These are phyloP conservation scores for Colletotrichum sp. DNA, from an alignment of 2,329 filamentous ascomycete species.

Conservation along the genomic window DNA sequence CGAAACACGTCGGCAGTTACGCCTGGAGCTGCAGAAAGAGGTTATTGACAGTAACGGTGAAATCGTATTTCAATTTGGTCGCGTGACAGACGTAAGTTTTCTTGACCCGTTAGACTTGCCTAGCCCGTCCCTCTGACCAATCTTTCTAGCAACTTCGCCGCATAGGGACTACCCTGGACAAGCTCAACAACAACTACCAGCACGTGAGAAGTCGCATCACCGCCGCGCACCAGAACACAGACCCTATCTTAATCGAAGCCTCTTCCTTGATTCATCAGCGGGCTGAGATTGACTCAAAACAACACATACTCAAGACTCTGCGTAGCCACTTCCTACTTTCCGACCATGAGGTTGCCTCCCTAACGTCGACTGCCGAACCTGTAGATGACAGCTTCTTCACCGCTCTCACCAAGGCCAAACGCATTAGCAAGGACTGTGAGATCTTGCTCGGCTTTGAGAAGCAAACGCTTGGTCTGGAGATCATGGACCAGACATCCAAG, in stretches of 20 bases:
- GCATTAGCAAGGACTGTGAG: slow-evolving; percentile 87
- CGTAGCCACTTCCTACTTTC: slow-evolving; percentile 83
- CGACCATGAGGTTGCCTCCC: slow-evolving; percentile 75
- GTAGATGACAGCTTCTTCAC: slow-evolving; percentile 87
- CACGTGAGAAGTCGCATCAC: slow-evolving; percentile 81
- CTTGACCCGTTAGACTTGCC: background rate
- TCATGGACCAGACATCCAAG: slow-evolving; percentile 90
- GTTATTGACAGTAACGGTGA: slow-evolving; percentile 92
- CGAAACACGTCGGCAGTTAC: slow-evolving; percentile 78
- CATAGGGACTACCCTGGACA: slow-evolving; percentile 79
- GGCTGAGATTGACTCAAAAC: slow-evolving; percentile 77
- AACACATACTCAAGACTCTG: slow-evolving; percentile 78
- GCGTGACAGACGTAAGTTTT: slow-evolving; percentile 78
- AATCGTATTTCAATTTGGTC: slow-evolving; percentile 86
- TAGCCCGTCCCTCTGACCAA: background rate
- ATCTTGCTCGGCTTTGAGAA: slow-evolving; percentile 88
- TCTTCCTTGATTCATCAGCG: slow-evolving; percentile 74
- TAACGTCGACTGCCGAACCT: slow-evolving; percentile 81
- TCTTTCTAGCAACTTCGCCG: slow-evolving; percentile 76
- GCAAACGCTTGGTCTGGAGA: slow-evolving; percentile 84
- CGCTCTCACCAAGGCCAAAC: slow-evolving; percentile 79
- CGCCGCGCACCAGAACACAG: slow-evolving; percentile 76
- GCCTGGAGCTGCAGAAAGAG: slow-evolving; percentile 86
- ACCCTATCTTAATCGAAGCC: slow-evolving; percentile 78
- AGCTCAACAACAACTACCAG: slow-evolving; percentile 78